Base-by-base conservation (phyloP, 2,329 filamentous ascomycete species). In the Xylaria sp. region DNA sequence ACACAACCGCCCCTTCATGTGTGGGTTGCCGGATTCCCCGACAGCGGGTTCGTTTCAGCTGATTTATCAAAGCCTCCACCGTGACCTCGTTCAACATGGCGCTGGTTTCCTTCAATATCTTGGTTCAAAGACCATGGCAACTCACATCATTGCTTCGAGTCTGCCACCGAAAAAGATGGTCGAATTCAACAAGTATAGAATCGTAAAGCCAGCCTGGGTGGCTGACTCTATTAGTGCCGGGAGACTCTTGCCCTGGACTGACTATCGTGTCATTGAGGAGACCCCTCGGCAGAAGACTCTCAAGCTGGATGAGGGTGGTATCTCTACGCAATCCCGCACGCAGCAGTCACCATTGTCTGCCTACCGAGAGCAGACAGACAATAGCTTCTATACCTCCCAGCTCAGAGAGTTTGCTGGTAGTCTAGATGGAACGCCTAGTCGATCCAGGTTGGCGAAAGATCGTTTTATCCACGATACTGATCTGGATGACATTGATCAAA, bases 141-240 rank as follows among this genome's bases (percentile, higher is more conserved):
- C 97, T 0, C 95, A 99, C 78, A 97, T 99, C 72, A 94, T 99
- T 74, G 94, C 95, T 3, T 95, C 93, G 60, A 91, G 89, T 61
- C 83, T 99, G 25, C 96, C 96, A 0, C 94, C 93, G 0, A 98
- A 97, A 82, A 99, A 99, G 80, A 89, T 89, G 32, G 88, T 95
- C 62, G 96, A 99, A 72, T 97, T 97, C 76, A 87, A 85, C 62
- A 89, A 88, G 71, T 97, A 98, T 79, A 89, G 95, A 53, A 93
- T 99, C 43, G 96, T 97, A 59, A 97, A 96, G 79, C 96, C 96
- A 0, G 90, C 93, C 23, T 99, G 96, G 96, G 88, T 99, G 3
- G 90, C 93, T 15, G 95, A 99, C 73, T 97, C 94, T 69, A 88
- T 98, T 53, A 85, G 88, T 65, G 92, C 93, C 7, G 93, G 93